Evolutionary conservation across 495 filamentous ascomycete genomes (phyloP), one percentile per base, ranked within the genome.

Genomic region (Xylaria intraflava): DNA sequence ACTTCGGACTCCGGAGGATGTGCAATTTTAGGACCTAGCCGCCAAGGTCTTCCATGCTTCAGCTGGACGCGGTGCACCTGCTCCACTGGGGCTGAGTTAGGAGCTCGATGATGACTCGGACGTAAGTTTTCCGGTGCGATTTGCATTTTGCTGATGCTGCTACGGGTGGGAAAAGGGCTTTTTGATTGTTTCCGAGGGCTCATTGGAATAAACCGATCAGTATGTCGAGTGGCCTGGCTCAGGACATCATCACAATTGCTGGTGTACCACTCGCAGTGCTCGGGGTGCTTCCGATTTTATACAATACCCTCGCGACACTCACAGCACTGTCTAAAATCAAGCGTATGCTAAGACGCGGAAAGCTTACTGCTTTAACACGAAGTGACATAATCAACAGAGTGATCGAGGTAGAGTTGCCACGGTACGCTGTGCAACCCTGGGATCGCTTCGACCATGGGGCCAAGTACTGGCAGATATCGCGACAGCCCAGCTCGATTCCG

Each of bases 261-360:
- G 81, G 82, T 50, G 72, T 87, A 2, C 83, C 83, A 16, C 70
- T 87, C 33, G 83, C 81, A 3, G 81, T 85, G 7, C 68, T 85
- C 8, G 83, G 83, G n/a, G 80, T 84, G n/a, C 67, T 84, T 6
- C 82, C 83, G 0, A 85, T 85, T 49, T 69, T 86, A 17, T 85
- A 83, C 67, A 85, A 83, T 57, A 79, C 77, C 22, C 59, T 73
- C 51, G 60, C 66, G 14, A 80, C 74, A 3, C 70, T 83, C 29
- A 62, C 76, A 10, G 80, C 78, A 3, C 66, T 82, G 2, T 78
- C 77, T 31, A 76, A 75, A 27, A 79, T 86, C 62, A 76, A 75
- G 59, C 73, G 75, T 40, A 76, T 78, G 56, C 73, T 87, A 4
- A 63, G 72, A 16, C 52, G 72, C 40, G 75, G 76, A 60, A 69